Conservation (phyloP, 2,329 filamentous ascomycete genomes). For the Colletotrichum sp. region DNA sequence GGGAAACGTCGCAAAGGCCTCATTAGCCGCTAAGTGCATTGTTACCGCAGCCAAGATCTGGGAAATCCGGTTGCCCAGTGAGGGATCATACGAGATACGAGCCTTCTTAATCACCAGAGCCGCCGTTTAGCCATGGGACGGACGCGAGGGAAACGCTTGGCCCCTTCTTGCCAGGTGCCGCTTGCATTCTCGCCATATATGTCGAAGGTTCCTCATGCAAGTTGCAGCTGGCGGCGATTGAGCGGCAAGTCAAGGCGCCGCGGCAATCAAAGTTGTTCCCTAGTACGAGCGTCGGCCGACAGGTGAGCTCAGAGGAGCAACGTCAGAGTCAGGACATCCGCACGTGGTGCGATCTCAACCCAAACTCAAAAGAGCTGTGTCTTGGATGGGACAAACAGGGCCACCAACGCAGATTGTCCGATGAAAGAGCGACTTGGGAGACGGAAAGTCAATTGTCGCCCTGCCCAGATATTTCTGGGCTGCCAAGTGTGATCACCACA, state of each 20-base stretch:
- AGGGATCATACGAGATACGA: not conserved
- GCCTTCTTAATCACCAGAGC: not conserved
- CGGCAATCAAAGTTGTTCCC: not conserved
- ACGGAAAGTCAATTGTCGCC: conserved; percentile 5
- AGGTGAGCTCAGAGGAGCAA: not conserved
- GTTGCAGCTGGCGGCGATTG: not conserved
- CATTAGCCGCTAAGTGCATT: not conserved
- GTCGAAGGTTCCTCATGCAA: not conserved
- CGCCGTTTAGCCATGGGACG: not conserved
- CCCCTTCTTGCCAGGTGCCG: not conserved
- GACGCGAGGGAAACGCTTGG: not conserved
- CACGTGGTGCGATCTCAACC: not conserved
- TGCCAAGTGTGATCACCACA: not conserved
- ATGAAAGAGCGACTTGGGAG: not conserved
- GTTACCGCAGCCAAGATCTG: not conserved
- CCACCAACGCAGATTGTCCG: conserved; percentile 7
- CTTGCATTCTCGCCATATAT: not conserved
- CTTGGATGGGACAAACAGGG: conserved; percentile 7
- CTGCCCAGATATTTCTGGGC: not conserved
- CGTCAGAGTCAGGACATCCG: not conserved
- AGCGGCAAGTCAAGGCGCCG: not conserved
- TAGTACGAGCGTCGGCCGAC: not conserved
- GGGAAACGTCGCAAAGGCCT: conserved; percentile 6
- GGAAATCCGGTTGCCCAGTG: not conserved
- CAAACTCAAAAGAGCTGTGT: not conserved